These are phyloP conservation scores for Cercospora sp. DNA, from an alignment of 2,329 filamentous ascomycete species.

Conservation along the genomic window DNA sequence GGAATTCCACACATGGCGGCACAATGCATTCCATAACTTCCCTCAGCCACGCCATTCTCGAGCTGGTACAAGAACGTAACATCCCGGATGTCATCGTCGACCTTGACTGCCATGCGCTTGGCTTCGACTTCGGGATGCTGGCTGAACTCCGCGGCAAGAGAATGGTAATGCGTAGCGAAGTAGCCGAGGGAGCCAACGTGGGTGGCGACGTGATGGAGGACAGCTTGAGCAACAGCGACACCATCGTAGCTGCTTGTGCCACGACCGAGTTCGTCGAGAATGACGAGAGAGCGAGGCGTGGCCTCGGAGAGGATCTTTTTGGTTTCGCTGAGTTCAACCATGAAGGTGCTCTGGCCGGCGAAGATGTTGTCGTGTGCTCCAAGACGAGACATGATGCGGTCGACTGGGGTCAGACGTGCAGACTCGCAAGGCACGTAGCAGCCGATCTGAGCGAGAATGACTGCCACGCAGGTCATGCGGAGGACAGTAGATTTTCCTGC, in stretches of 20 bases:
- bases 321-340: conserved; percentile 94
- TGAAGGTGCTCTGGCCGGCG: conserved; percentile 95
- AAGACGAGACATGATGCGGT: conserved; percentile 97
- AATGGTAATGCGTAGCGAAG: conserved; percentile 98
- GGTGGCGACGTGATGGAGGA: conserved; percentile 91
- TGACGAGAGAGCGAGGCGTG: conserved; percentile 89
- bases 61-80: conserved; percentile 97
- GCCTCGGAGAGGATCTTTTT: conserved; percentile 97
- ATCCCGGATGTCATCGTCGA: conserved; percentile 78
- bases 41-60: conserved; percentile 89
- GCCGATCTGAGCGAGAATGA: conserved; percentile 96
- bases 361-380: conserved; percentile 99
- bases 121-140: conserved; percentile 83
- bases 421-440: conserved; percentile 84
- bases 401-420: conserved; percentile 82
- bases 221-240: conserved; percentile 92
- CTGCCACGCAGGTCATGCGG: conserved; percentile 93
- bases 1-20: conserved; percentile 97
- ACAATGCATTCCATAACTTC: conserved; percentile 98
- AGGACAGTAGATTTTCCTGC: conserved; percentile 96
- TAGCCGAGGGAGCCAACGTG: conserved; percentile 93
- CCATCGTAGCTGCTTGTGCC: conserved; percentile 96
- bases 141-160: conserved; percentile 85
- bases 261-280: conserved; percentile 92
- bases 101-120: conserved; percentile 90